Base-by-base conservation (phyloP, 192 early-diverging fungal genomes). In the Phycomyces blakesleeanus region DNA sequence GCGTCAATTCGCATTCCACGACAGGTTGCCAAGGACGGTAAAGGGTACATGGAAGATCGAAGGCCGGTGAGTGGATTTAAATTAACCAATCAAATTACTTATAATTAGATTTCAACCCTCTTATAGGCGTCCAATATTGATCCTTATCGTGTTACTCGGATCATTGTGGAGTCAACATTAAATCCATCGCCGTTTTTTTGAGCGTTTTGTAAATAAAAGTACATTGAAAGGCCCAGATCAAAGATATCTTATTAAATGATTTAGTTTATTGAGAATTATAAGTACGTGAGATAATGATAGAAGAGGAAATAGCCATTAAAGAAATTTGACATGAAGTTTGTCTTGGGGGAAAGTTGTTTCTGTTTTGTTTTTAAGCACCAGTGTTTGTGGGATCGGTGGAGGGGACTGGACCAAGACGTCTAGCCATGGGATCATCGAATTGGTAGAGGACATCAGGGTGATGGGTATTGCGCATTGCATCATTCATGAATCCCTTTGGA, bases 1-100 rank as follows among this genome's bases (percentile, higher is more conserved):
- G 76, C 81, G 4, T 83, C 81, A n/a, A 83, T 83, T 59, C 74
- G 81, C 49, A 83, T 83, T 55, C 81, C 81, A 8, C 67, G 81
- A 54, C 78, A 75, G 24, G 81, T 83, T 11, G 68, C 69, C 34
- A 65, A 69, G 22, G 50, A 63, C 41, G 81, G 81, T 10, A 75
- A 75, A 42, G 81, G 81, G 8, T 83, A 83, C 51, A 59, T 83
- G 61, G 81, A 83, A 64, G 81, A 83, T 58, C 67, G 81, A 41
- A 58, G 81, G 15, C 81, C 81, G 9, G 78, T 76, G 22, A 58
- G 26, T 26, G 15, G 29, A 34, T 34, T 7, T 34, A 7, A 7
- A 34, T 7, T 34, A 7, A 34, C 29, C 29, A 34, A 55, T 37
- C 18, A 38, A 38, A 8, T 18, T 22, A 24, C 12, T 29, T 27